Conservation (phyloP, 441 rosid species). For the Capsella rubella region DNA sequence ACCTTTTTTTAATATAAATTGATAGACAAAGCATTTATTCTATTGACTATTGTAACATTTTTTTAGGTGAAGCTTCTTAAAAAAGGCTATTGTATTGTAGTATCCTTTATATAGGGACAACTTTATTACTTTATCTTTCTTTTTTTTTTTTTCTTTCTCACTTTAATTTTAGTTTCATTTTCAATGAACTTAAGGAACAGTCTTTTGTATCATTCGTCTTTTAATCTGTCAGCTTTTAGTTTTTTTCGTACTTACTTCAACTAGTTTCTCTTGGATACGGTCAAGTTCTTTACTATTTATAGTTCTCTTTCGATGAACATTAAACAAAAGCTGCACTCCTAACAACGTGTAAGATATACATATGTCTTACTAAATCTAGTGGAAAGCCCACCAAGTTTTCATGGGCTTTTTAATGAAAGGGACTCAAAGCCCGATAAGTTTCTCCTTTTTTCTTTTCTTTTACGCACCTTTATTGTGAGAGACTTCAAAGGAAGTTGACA, state of each 20-base stretch:
- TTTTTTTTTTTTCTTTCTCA: neutral
- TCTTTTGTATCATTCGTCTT: neutral
- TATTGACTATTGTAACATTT: conserved; percentile 44
- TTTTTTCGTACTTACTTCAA: conserved; percentile 17
- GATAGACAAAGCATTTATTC: conserved; percentile 46
- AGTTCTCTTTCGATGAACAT: conserved; percentile 3
- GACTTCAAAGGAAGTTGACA: neutral
- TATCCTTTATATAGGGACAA: conserved; percentile 37
- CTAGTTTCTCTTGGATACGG: conserved; percentile 33
- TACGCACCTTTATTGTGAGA: neutral
- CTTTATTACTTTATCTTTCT: conserved; percentile 45
- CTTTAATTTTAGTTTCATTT: conserved; percentile 40
- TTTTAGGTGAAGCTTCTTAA: conserved; percentile 45
- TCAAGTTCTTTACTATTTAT: conserved; percentile 27
- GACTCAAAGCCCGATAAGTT: neutral
- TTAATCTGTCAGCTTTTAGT: conserved; percentile 1
- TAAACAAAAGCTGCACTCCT: conserved; percentile 7
- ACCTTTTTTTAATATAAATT: neutral
- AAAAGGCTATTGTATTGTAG: conserved; percentile 34
- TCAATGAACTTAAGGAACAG: conserved; percentile 30
- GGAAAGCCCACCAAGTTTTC: neutral
- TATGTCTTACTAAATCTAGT: neutral
- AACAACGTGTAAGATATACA: neutral
- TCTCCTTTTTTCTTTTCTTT: neutral
- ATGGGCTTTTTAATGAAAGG: neutral